phyloP scores from a whole-genome alignment of 176 grass and related monocot species.

The Aegilops bicornis region DNA sequence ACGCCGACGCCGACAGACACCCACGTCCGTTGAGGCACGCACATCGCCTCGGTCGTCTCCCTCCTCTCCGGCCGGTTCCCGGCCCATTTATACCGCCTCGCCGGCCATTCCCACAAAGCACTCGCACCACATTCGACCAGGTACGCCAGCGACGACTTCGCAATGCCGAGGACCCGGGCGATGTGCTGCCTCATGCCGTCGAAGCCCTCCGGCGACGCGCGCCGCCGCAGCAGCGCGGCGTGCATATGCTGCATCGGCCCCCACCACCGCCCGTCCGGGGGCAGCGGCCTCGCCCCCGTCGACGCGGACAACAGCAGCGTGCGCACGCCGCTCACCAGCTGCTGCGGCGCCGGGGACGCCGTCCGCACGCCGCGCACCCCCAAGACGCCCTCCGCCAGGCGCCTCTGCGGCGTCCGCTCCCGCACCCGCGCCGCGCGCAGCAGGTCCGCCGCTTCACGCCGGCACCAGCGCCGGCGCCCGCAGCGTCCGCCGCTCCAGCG shows the following conservation, averaged over 20 bases:
- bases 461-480: not conserved
- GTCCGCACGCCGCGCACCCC: conserved; percentile 27
- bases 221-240: conserved; percentile 44
- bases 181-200: conserved; percentile 55
- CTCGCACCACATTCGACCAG: not conserved
- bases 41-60: conserved; percentile 14
- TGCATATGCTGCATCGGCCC: conserved; percentile 81
- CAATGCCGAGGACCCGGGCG: conserved; percentile 37
- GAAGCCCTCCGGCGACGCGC: conserved; percentile 19
- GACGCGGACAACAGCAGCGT: conserved; percentile 35
- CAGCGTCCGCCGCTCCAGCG: not conserved
- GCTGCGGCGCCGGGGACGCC: conserved; percentile 32
- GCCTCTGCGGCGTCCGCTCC: conserved; percentile 49
- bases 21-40: conserved; percentile 30
- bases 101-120: conserved; percentile 1
- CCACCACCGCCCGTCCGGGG: conserved; percentile 42
- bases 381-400: conserved; percentile 40
- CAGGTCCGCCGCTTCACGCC: conserved; percentile 35
- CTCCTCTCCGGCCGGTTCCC: not conserved
- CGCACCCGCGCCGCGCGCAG: conserved; percentile 37
- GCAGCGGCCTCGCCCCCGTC: not conserved
- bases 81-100: conserved; percentile 38
- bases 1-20: conserved; percentile 17
- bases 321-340: conserved; percentile 31
- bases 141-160: not conserved